phyloP scores from a whole-genome alignment of 2,329 filamentous ascomycete genomes.

The Penicillium corylophilum region DNA sequence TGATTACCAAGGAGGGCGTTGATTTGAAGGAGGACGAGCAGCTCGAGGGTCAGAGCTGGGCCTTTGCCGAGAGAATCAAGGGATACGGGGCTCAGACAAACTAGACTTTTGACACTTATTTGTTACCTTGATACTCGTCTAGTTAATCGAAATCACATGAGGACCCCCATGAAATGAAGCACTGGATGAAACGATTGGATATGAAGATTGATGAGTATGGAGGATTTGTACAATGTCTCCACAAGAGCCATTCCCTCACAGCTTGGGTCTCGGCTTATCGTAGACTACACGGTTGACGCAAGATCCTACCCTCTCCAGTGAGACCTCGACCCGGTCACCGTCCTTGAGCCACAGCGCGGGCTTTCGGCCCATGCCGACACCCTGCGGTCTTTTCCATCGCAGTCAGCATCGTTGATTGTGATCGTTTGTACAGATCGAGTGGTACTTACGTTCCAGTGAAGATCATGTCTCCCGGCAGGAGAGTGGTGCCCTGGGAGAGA shows the following conservation, averaged over 20 bases:
- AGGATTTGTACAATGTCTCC: slow-evolving; percentile 2
- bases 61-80: slow-evolving; percentile 90
- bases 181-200: neutral
- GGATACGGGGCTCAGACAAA: slow-evolving; percentile 85
- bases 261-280: slow-evolving; percentile 41
- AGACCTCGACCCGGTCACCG: slow-evolving; percentile 68
- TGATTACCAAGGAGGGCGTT: slow-evolving; percentile 86
- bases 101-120: slow-evolving; percentile 28
- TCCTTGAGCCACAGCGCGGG: slow-evolving; percentile 68
- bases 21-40: slow-evolving; percentile 80
- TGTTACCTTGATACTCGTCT: slow-evolving; percentile 30
- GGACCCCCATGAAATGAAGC: slow-evolving; percentile 4
- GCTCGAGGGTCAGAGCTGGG: slow-evolving; percentile 96
- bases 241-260: slow-evolving; percentile 25
- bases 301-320: slow-evolving; percentile 64
- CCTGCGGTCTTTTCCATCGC: slow-evolving; percentile 54
- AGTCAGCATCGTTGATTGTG: slow-evolving; percentile 36
- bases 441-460: slow-evolving; percentile 47
- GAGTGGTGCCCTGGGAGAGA: slow-evolving; percentile 45
- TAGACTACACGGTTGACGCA: slow-evolving; percentile 47
- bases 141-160: slow-evolving; percentile 26
- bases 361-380: slow-evolving; percentile 68
- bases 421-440: neutral
- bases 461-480: slow-evolving; percentile 43
- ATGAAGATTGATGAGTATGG: neutral